Conservation (phyloP, 805 yeast genomes). For the Kregervanrija fluxuum region DNA sequence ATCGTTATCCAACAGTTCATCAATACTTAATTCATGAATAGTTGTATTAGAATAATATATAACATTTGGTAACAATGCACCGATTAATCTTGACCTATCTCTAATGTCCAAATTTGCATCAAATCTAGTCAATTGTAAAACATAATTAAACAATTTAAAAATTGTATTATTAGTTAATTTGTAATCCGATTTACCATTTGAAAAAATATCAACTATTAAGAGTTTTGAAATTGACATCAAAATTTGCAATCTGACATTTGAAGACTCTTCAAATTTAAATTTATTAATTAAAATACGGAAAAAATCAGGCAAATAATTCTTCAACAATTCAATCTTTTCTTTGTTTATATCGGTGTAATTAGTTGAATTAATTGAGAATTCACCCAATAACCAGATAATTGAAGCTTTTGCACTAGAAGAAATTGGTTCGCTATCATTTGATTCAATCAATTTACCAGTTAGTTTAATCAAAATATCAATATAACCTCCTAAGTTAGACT, state of each 20-base stretch:
- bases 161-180: slow-evolving; percentile 29
- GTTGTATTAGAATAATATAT: slow-evolving; percentile 23
- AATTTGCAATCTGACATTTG: slow-evolving; percentile 58
- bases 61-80: slow-evolving; percentile 45
- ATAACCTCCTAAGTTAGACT: slow-evolving; percentile 48
- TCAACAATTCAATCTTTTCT: slow-evolving; percentile 2
- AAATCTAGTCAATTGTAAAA: slow-evolving; percentile 58
- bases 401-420: slow-evolving; percentile 59
- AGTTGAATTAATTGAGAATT: slow-evolving; percentile 38
- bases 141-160: slow-evolving; percentile 51
- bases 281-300: slow-evolving; percentile 48
- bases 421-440: slow-evolving; percentile 5
- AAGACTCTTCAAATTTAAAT: slow-evolving; percentile 46
- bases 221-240: slow-evolving; percentile 70
- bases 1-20: slow-evolving; percentile 11
- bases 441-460: slow-evolving; percentile 19
- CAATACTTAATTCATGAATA: slow-evolving; percentile 11
- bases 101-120: slow-evolving; percentile 74
- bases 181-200: slow-evolving; percentile 22
- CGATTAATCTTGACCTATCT: slow-evolving; percentile 74
- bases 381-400: slow-evolving; percentile 88
- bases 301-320: slow-evolving; percentile 63
- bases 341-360: slow-evolving; percentile 1
- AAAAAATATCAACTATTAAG: slow-evolving; percentile 46
- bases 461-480: slow-evolving; percentile 49